Percentiles rank a stretch among this genome's conserved stretches.
Evolutionary conservation across 2,329 filamentous ascomycete species (phyloP).

Genomic region (Cercospora sp.): DNA sequence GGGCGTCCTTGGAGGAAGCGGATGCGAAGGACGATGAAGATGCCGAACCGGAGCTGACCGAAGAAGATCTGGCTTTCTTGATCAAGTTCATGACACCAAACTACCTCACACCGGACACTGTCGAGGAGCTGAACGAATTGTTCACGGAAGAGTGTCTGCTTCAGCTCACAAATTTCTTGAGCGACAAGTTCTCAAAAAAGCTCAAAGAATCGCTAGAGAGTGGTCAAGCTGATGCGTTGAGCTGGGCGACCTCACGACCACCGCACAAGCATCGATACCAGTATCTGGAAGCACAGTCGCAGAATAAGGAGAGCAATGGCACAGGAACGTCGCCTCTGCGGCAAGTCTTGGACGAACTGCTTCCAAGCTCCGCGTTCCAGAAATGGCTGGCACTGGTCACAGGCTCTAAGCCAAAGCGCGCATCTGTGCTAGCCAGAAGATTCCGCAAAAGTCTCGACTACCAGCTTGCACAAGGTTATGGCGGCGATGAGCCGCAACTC

Average conservation of each 20-base stretch:
- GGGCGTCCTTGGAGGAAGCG: constrained; percentile 47
- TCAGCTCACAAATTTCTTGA: constrained; percentile 75
- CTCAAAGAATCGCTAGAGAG: constrained; percentile 71
- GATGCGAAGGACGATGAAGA: constrained; percentile 60
- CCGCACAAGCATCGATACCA: constrained; percentile 95
- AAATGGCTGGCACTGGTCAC: constrained; percentile 88
- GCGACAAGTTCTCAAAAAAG: constrained; percentile 70
- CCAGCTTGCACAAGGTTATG: constrained; percentile 84
- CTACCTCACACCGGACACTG: constrained; percentile 87
- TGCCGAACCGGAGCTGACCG: constrained; percentile 61
- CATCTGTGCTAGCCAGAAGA: constrained; percentile 77
- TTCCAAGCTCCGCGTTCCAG: constrained; percentile 82
- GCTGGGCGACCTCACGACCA: constrained; percentile 61
- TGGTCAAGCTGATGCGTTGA: constrained; percentile 53
- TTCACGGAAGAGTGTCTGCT: constrained; percentile 85
- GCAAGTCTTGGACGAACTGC: constrained; percentile 75
- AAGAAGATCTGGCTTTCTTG: constrained; percentile 82
- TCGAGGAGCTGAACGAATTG: constrained; percentile 75
- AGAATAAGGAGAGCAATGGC: constrained; percentile 10
- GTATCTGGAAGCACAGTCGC: constrained; percentile 62
- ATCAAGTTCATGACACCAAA: constrained; percentile 86
- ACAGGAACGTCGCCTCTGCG: constrained; percentile 58
- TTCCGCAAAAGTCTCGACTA: constrained; percentile 90
- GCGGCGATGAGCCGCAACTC: constrained; percentile 68
- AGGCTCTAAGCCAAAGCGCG: constrained; percentile 68